Conservation (phyloP, 2,329 filamentous ascomycete genomes). For the Cryphonectria carpinicola region DNA sequence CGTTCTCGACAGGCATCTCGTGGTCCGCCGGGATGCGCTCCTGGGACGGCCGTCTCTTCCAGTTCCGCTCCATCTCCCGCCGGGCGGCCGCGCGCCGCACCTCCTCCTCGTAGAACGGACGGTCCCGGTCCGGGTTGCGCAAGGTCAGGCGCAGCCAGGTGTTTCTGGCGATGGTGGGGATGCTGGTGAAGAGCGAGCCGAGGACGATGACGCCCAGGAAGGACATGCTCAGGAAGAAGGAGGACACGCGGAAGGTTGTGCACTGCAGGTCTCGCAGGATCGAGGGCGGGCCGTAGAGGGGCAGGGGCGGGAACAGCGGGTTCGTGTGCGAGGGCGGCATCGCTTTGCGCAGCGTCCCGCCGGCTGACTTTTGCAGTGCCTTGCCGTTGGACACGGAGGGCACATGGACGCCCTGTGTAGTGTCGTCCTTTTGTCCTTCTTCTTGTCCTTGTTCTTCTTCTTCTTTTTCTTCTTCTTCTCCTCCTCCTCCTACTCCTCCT, state of each 20-base stretch:
- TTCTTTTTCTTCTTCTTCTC: no score
- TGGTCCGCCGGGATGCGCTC: constrained; percentile 46
- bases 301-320: constrained; percentile 82
- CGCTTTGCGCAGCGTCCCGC: constrained; percentile 49
- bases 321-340: constrained; percentile 73
- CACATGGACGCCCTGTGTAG: constrained; percentile 27
- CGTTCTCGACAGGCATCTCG: constrained; percentile 43
- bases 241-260: constrained; percentile 65
- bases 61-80: constrained; percentile 61
- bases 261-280: constrained; percentile 68
- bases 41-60: constrained; percentile 54
- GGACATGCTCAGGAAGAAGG: constrained; percentile 75
- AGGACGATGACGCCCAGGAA: constrained; percentile 79
- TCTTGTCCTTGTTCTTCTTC: no score
- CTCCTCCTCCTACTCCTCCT: no score
- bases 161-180: constrained; percentile 55
- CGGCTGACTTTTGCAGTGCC: constrained; percentile 48
- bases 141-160: constrained; percentile 59
- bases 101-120: constrained; percentile 79
- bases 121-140: constrained; percentile 59
- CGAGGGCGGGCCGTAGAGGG: constrained; percentile 78
- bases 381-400: constrained; percentile 38
- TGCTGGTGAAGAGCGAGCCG: constrained; percentile 71
- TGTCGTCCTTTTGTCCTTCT: constrained; percentile 28
- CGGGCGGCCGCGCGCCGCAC: constrained; percentile 59